Evolutionary conservation across 768 basidiomycete species (phyloP).

Genomic region (Boletus eberwhitei): DNA sequence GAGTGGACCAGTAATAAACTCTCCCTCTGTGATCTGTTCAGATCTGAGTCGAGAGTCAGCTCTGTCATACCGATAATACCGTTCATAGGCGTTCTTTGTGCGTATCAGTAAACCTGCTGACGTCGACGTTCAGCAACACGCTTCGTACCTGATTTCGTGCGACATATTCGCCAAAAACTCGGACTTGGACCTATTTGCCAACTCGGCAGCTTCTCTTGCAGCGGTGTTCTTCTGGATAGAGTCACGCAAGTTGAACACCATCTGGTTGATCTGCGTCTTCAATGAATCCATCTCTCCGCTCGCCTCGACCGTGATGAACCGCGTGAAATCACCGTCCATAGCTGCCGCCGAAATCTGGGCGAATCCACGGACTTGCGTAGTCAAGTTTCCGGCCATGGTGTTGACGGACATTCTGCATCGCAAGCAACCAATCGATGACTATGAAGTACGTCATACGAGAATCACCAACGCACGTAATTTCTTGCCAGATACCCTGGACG

Average conservation of each 20-base stretch:
- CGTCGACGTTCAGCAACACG: background rate
- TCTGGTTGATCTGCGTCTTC: constrained; percentile 98
- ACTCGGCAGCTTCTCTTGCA: constrained; percentile 93
- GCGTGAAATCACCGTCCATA: constrained; percentile 97
- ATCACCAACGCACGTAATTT: constrained; percentile 76
- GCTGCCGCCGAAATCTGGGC: constrained; percentile 98
- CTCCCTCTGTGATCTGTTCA: constrained; percentile 92
- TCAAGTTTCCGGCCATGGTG: constrained; percentile 94
- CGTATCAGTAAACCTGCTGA: constrained; percentile 7
- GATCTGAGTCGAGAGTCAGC: constrained; percentile 91
- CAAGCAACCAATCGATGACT: background rate
- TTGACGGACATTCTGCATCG: constrained; percentile 82
- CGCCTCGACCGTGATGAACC: constrained; percentile 99
- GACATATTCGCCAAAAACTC: constrained; percentile 99
- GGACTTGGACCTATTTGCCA: constrained; percentile 95
- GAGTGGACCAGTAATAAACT: constrained; percentile 94
- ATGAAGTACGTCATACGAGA: background rate
- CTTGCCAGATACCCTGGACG: constrained; percentile 97
- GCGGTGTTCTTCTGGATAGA: constrained; percentile 98
- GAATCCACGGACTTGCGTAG: constrained; percentile 98
- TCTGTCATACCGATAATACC: constrained; percentile 99
- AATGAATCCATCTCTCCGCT: constrained; percentile 98
- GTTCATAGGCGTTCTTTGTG: constrained; percentile 94
- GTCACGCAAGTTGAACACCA: constrained; percentile 97
- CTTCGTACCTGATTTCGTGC: constrained; percentile 89